A percentile compares a stretch with the other conserved stretches of the same genome.
Evolutionary conservation across 2,329 filamentous ascomycete species (phyloP).

Genomic region (Curvularia spicifera): DNA sequence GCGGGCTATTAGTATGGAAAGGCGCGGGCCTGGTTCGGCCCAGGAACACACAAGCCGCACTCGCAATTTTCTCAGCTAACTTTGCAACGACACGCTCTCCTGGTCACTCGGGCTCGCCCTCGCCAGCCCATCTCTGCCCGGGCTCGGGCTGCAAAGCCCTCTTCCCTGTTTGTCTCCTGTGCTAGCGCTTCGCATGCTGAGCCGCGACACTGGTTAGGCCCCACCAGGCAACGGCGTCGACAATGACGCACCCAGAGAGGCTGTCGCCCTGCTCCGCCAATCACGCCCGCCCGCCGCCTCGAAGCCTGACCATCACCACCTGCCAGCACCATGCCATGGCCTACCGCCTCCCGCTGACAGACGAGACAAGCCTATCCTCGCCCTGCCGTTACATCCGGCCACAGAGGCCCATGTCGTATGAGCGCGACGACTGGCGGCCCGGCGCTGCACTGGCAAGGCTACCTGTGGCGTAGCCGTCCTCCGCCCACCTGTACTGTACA

Average conservation of each 20-base stretch:
- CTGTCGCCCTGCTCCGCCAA: background rate
- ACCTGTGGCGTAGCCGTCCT: background rate
- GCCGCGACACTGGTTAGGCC: slow-evolving; percentile 18
- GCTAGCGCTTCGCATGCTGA: slow-evolving; percentile 11
- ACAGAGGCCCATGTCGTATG: background rate
- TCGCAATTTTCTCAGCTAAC: slow-evolving; percentile 19
- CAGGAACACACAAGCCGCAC: slow-evolving; percentile 19
- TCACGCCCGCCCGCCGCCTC: background rate
- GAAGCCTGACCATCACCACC: background rate
- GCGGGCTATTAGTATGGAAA: background rate
- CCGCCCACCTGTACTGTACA: background rate
- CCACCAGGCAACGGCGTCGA: slow-evolving; percentile 16
- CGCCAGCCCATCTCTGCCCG: too few species aligned
- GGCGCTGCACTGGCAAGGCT: too few species aligned
- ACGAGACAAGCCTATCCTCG: background rate
- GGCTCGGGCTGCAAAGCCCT: slow-evolving; percentile 13
- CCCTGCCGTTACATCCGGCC: slow-evolving; percentile 26
- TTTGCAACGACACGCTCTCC: slow-evolving; percentile 15
- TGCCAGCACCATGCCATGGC: too few species aligned
- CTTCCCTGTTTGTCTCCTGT: slow-evolving; percentile 20
- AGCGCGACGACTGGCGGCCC: too few species aligned
- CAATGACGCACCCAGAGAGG: slow-evolving; percentile 14
- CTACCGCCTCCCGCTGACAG: slow-evolving; percentile 8
- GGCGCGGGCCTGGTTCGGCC: background rate
- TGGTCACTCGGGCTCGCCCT: slow-evolving; percentile 9